phyloP scores from a whole-genome alignment of 228 moss, liverwort and hornwort species.

The Sphagnum magellanicum region DNA sequence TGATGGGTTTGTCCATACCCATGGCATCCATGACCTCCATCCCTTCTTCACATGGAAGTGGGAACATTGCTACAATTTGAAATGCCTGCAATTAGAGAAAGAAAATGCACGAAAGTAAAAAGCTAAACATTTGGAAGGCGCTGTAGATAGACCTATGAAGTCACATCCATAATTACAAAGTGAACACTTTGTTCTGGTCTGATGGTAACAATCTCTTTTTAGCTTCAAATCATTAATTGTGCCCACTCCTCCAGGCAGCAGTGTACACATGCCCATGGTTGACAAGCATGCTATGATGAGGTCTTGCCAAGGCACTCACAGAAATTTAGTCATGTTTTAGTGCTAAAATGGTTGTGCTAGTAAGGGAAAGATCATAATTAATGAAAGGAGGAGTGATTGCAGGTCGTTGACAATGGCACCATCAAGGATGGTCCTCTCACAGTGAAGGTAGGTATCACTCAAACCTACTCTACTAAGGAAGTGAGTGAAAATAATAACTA shows the following conservation, averaged over 20 bases:
- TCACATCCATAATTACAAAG: too few relatives aligned
- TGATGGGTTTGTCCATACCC: conserved; percentile 59
- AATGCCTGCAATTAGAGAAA: conserved; percentile 48
- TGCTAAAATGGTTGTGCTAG: too few relatives aligned
- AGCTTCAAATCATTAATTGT: too few relatives aligned
- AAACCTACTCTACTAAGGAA: background rate
- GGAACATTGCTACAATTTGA: conserved; percentile 81
- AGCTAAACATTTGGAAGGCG: too few relatives aligned
- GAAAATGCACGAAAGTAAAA: too few relatives aligned
- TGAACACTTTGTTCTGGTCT: conserved; percentile 39
- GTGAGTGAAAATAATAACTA: background rate
- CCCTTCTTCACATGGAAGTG: conserved; percentile 34
- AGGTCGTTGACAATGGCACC: conserved; percentile 89
- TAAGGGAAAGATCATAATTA: background rate
- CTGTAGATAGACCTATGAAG: too few relatives aligned
- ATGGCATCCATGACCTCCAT: conserved; percentile 42
- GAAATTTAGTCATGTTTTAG: too few relatives aligned
- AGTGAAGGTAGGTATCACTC: conserved; percentile 59
- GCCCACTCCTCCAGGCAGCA: too few relatives aligned
- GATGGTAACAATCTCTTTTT: too few relatives aligned
- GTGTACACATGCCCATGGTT: too few relatives aligned
- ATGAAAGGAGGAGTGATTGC: background rate
- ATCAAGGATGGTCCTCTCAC: conserved; percentile 76
- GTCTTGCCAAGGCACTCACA: too few relatives aligned
- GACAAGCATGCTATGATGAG: too few relatives aligned